These are phyloP conservation scores for Peniophora sp. DNA, from an alignment of 1,284 basidiomycete genomes.

Conservation along the genomic window DNA sequence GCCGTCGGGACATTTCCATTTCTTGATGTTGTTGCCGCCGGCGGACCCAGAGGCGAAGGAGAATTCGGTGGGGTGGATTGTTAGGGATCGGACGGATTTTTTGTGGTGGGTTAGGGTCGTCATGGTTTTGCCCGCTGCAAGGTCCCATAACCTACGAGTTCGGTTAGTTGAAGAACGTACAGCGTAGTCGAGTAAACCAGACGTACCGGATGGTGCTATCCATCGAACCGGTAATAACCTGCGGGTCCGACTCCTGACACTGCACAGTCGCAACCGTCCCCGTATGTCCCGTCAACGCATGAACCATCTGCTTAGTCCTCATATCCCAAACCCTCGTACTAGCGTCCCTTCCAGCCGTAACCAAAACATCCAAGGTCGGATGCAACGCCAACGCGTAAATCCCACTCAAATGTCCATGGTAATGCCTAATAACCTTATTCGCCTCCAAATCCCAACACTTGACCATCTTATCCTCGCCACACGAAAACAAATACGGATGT, in stretches of 20 bases:
- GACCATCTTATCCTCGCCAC: slow-evolving; percentile 99
- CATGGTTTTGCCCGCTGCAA: slow-evolving; percentile 97
- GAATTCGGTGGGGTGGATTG: slow-evolving; percentile 94
- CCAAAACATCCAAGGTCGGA: slow-evolving; percentile 92
- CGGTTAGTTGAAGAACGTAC: background rate
- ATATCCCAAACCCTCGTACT: slow-evolving; percentile 99
- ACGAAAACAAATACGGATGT: slow-evolving; percentile 97
- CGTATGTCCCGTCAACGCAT: slow-evolving; percentile 89
- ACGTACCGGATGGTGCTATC: slow-evolving; percentile 87
- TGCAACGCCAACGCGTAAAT: slow-evolving; percentile 90
- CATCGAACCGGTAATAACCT: slow-evolving; percentile 98
- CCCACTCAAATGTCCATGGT: slow-evolving; percentile 95
- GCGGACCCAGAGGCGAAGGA: slow-evolving; percentile 92
- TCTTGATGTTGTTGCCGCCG: slow-evolving; percentile 98
- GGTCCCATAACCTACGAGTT: slow-evolving; percentile 80
- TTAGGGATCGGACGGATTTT: slow-evolving; percentile 91
- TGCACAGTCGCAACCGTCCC: slow-evolving; percentile 92
- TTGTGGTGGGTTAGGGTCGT: slow-evolving; percentile 97
- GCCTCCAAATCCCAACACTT: slow-evolving; percentile 99
- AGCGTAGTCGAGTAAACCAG: background rate
- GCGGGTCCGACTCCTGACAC: slow-evolving; percentile 94
- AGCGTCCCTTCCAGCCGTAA: slow-evolving; percentile 92
- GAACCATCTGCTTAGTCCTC: slow-evolving; percentile 94
- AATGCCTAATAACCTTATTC: slow-evolving; percentile 98
- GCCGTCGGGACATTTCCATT: slow-evolving; percentile 98